Conservation (phyloP, 306 rosid species). For the Lagenaria siceraria region DNA sequence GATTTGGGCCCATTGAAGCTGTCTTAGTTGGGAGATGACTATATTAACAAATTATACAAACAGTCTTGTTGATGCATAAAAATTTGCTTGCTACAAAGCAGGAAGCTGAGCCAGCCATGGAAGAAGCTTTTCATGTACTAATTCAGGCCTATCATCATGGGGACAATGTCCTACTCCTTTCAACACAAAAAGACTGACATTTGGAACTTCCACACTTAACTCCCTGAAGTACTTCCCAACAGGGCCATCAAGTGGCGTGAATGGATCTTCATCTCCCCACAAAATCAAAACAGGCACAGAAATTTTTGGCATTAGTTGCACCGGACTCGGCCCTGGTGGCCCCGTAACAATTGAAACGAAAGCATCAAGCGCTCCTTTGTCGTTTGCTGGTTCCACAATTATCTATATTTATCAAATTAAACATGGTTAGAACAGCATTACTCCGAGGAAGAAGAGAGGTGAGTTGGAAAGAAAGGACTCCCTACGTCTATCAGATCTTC, state of each 20-base stretch:
- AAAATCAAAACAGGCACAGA: constrained; percentile 56
- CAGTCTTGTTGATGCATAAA: not conserved
- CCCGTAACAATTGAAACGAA: constrained; percentile 76
- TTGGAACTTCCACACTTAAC: constrained; percentile 35
- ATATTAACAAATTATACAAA: not conserved
- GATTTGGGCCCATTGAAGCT: not conserved
- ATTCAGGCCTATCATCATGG: constrained; percentile 76
- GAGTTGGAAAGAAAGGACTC: not conserved
- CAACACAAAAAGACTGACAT: constrained; percentile 45
- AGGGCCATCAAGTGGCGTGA: constrained; percentile 94
- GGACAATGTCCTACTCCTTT: constrained; percentile 95
- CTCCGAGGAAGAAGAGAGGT: not conserved
- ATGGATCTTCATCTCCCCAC: constrained; percentile 89
- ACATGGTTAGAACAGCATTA: not conserved
- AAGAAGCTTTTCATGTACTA: constrained; percentile 68
- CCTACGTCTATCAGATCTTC: constrained; percentile 77
- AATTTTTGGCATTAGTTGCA: constrained; percentile 55
- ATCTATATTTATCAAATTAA: constrained; percentile 30
- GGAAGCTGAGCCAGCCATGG: constrained; percentile 72
- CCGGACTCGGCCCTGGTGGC: constrained; percentile 86
- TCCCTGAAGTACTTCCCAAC: constrained; percentile 69
- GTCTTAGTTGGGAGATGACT: not conserved
- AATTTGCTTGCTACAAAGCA: constrained; percentile 9
- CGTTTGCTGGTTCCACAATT: constrained; percentile 64
- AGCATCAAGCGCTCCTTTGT: constrained; percentile 71